Conservation (phyloP, 164 flowering plant genomes). For the Saururus chinensis region DNA sequence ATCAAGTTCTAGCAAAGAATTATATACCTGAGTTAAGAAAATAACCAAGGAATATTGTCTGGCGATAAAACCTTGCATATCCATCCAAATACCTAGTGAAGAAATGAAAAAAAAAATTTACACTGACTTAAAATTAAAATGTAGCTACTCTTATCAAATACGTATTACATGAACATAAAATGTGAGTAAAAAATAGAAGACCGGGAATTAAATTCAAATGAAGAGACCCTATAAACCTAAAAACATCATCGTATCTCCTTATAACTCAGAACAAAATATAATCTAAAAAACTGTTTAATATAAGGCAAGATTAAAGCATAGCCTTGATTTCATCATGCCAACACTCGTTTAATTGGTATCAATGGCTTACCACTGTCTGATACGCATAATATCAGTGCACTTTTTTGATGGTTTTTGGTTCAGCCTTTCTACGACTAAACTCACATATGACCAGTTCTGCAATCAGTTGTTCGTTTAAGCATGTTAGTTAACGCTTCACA, state of each 20-base stretch:
- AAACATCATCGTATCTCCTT: not conserved
- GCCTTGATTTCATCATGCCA: no score
- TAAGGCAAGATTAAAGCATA: no score
- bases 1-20: not conserved
- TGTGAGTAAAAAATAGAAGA: not conserved
- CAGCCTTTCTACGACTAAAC: constrained; percentile 48
- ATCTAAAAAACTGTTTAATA: not conserved
- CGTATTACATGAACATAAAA: not conserved
- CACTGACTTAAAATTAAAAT: not conserved
- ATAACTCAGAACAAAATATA: not conserved
- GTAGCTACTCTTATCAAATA: not conserved
- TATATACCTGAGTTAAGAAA: constrained; percentile 69
- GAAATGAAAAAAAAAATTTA: not conserved
- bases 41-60: constrained; percentile 61
- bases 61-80: constrained; percentile 68
- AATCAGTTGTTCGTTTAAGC: not conserved
- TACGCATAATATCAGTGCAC: constrained; percentile 81
- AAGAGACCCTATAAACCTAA: no score
- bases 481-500: not conserved
- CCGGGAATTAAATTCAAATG: not conserved
- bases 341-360: no score
- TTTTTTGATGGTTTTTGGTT: constrained; percentile 63
- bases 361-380: constrained; percentile 60
- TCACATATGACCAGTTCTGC: constrained; percentile 82
- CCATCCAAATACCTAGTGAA: constrained; percentile 70